A percentile compares a stretch with the other conserved stretches of the same genome.
Evolutionary conservation across 2,329 filamentous ascomycete species (phyloP).

Genomic region (Grosmannia huntii): DNA sequence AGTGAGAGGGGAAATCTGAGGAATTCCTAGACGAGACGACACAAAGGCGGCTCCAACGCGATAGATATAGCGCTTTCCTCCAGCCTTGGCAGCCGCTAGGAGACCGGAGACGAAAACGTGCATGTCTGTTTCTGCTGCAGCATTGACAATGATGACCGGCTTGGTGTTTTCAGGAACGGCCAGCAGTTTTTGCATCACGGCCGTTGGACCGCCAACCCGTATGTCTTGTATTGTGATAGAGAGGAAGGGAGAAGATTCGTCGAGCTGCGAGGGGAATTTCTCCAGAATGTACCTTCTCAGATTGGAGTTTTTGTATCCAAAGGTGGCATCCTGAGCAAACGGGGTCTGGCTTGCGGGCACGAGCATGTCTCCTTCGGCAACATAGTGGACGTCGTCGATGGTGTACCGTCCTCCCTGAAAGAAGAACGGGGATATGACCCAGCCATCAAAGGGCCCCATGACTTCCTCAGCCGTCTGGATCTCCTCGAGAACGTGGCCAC

Average conservation of each 20-base stretch:
- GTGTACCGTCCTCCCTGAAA: slow-evolving; percentile 45
- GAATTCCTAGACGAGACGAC: slow-evolving; percentile 37
- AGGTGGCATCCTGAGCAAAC: slow-evolving; percentile 44
- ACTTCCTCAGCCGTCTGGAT: slow-evolving; percentile 51
- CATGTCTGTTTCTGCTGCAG: slow-evolving; percentile 36
- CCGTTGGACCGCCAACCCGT: slow-evolving; percentile 18
- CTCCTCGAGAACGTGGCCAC: slow-evolving; percentile 81
- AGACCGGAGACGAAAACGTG: slow-evolving; percentile 39
- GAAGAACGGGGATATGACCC: slow-evolving; percentile 46
- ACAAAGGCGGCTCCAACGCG: slow-evolving; percentile 30
- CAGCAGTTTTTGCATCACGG: slow-evolving; percentile 26
- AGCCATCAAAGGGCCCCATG: slow-evolving; percentile 36
- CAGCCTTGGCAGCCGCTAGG: slow-evolving; percentile 17
- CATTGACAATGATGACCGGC: slow-evolving; percentile 34
- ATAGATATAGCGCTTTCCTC: slow-evolving; percentile 23
- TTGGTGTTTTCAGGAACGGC: slow-evolving; percentile 23
- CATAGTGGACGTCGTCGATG: slow-evolving; percentile 44
- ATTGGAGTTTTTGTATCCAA: slow-evolving; percentile 42
- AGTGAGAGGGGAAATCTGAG: slow-evolving; percentile 35
- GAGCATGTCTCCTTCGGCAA: slow-evolving; percentile 34
- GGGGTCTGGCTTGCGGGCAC: slow-evolving; percentile 40
- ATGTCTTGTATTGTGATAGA: slow-evolving; percentile 32
- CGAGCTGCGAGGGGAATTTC: slow-evolving; percentile 25
- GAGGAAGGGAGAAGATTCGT: slow-evolving; percentile 14
- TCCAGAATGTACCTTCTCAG: slow-evolving; percentile 39